Evolutionary conservation across 176 grass and related monocot species (phyloP), one percentile per base, ranked within the genome.

Genomic region (Raddia guianensis): DNA sequence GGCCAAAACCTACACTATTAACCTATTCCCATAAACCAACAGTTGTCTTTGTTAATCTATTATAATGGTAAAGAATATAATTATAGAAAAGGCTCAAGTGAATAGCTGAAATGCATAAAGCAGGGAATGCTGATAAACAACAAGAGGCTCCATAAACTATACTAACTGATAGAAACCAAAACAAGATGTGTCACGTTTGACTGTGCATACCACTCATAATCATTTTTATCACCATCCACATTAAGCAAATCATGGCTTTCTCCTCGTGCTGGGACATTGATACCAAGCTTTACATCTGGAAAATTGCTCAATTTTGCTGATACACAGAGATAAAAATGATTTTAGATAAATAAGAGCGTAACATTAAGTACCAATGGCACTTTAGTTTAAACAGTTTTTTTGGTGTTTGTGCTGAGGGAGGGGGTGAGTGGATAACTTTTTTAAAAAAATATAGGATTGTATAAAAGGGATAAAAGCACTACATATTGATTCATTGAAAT

Each of bases 401-500:
- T 27, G 27, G 27, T 27, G 27, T 27, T 27, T 27, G 27, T 27
- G 27, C 27, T 27, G 27, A 27, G 27, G 27, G 27, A 12, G 49
- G 37, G 21, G 52, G 35, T 53, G 27, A 27, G 27, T 27, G 27
- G 27, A 27, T 27, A 27, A 84, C 49, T 40, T 45, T 53, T 63
- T 34, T 19, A 59, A 15, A 76, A 66, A 68, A 40, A 42, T 47
- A 63, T 21, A 70, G 21, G 14, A 46, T 20, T 72, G 68, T 65
- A 61, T 45, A 83, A 67, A 79, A 44, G 51, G 84, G n/a, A 9
- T 67, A 56, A 47, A 55, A 71, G 74, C 46, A 72, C 85, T 98
- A 98, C 95, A 88, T 5, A 93, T 87, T 47, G 92, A 98, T 27
- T 95, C 90, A 33, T 95, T 88, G 65, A 98, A 93, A 89, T 98